Evolutionary conservation across 139 green algal species (phyloP).

Genomic region (Helicosporidium sp.): DNA sequence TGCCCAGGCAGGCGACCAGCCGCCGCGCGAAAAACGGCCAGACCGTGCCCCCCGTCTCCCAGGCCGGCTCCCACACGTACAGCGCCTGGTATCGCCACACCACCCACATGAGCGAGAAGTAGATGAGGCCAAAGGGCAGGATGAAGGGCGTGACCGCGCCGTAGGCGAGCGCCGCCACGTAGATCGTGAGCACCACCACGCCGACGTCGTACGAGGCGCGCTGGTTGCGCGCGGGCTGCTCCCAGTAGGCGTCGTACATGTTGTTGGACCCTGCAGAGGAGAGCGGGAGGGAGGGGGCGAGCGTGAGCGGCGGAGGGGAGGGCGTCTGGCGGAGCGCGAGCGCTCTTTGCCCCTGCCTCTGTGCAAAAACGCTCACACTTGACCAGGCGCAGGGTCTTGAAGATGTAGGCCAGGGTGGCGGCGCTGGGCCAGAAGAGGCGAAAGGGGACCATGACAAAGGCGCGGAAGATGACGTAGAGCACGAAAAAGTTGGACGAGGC

Average conservation of each 20-base stretch:
- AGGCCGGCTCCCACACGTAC: conserved; percentile 7
- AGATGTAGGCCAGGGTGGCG: conserved; percentile 4
- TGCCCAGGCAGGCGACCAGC: conserved; percentile 15
- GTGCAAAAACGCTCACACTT: too few species aligned
- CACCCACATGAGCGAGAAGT: conserved; percentile 29
- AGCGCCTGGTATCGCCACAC: conserved; percentile 35
- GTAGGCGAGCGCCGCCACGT: background rate
- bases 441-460: conserved; percentile 18
- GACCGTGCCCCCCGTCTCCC: background rate
- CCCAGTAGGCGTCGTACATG: too few species aligned
- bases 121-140: conserved; percentile 35
- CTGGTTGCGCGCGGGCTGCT: conserved; percentile 19
- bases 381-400: conserved; percentile 11
- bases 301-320: too few species aligned
- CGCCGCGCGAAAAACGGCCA: background rate
- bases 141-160: conserved; percentile 25
- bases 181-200: conserved; percentile 10
- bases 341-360: too few species aligned
- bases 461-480: conserved; percentile 8
- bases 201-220: conserved; percentile 27
- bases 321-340: too few species aligned
- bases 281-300: too few species aligned
- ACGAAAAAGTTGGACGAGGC: conserved; percentile 19
- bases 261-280: too few species aligned
- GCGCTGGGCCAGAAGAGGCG: conserved; percentile 27